phyloP scores from a whole-genome alignment of 352 stramenopile species.

The Aphanomyces invadans region DNA sequence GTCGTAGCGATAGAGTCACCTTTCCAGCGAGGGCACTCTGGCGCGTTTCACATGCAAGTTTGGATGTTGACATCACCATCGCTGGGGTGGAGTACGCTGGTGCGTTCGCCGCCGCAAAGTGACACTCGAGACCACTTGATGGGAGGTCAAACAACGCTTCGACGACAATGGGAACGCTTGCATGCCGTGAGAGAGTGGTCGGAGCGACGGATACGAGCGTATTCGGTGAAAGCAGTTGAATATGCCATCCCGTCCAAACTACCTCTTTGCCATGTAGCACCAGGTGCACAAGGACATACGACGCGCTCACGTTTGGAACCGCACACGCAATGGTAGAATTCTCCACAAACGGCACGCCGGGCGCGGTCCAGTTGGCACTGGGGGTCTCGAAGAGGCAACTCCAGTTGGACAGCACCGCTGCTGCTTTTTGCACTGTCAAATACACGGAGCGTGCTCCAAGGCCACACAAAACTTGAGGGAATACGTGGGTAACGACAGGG shows the following conservation, averaged over 20 bases:
- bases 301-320: background rate
- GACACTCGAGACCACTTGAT: background rate
- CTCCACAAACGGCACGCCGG: background rate
- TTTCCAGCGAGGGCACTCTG: background rate
- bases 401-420: background rate
- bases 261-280: background rate
- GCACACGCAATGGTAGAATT: background rate
- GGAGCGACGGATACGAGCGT: background rate
- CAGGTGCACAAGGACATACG: background rate
- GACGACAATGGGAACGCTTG: background rate
- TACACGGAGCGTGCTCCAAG: background rate
- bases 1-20: slow-evolving; percentile 19
- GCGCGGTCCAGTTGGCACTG: background rate
- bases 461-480: background rate
- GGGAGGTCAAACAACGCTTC: background rate
- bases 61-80: background rate
- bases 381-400: background rate
- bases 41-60: slow-evolving; percentile 3
- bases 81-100: background rate
- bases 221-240: background rate
- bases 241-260: background rate
- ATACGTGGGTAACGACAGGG: background rate
- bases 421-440: background rate
- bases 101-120: background rate
- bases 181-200: background rate